These are phyloP conservation scores for Syzygium malaccense DNA, from an alignment of 441 rosid genomes.

Conservation along the genomic window DNA sequence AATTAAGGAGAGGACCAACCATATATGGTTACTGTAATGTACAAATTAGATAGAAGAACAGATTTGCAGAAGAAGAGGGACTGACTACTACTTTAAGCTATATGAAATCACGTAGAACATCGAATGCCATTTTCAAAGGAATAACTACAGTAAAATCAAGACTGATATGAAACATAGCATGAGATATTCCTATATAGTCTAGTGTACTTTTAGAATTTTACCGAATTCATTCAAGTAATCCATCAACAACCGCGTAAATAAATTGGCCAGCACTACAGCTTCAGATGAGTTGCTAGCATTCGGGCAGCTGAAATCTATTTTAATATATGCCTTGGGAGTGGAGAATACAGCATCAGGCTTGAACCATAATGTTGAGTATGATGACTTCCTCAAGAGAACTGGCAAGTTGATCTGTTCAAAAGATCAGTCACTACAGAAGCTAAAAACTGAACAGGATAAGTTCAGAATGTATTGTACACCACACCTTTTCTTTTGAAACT, in stretches of 20 bases:
- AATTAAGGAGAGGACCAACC: neutral
- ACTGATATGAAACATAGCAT: neutral
- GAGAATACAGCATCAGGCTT: slow-evolving; percentile 80
- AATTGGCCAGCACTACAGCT: slow-evolving; percentile 47
- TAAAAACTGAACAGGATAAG: neutral
- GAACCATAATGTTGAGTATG: slow-evolving; percentile 71
- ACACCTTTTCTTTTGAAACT: slow-evolving; percentile 50
- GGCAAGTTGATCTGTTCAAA: slow-evolving; percentile 49
- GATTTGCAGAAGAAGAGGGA: neutral
- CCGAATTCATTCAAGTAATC: slow-evolving; percentile 95
- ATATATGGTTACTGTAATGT: neutral
- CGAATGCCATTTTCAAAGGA: neutral
- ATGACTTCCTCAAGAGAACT: slow-evolving; percentile 52
- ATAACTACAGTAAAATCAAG: neutral
- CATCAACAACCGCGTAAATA: slow-evolving; percentile 58
- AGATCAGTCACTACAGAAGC: slow-evolving; percentile 2
- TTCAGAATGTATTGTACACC: neutral
- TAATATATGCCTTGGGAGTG: slow-evolving; percentile 70
- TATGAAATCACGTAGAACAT: neutral
- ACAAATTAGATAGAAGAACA: neutral
- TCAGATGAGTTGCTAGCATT: slow-evolving; percentile 57
- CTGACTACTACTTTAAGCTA: neutral
- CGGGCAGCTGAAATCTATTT: slow-evolving; percentile 75
- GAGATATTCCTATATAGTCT: neutral
- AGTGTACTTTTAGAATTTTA: slow-evolving; percentile 12